phyloP scores from a whole-genome alignment of 345 rosid species.

The Citrus mangshanensis region DNA sequence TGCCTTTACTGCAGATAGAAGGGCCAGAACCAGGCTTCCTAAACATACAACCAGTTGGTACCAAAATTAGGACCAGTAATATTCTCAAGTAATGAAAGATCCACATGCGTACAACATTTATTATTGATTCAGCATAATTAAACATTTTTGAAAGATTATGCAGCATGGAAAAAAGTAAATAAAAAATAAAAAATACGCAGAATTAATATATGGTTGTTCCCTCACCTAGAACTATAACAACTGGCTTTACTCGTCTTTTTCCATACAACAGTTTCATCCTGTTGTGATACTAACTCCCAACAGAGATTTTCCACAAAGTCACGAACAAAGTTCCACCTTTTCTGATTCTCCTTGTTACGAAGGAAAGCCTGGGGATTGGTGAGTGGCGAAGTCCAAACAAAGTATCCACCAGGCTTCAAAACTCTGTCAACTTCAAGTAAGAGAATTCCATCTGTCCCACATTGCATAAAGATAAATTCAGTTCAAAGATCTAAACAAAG shows the following conservation, averaged over 20 bases:
- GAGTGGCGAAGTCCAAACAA: slow-evolving; percentile 98
- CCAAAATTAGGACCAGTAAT: slow-evolving; percentile 19
- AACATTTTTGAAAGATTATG: background rate
- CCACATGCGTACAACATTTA: background rate
- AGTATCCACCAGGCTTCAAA: slow-evolving; percentile 93
- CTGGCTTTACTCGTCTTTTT: slow-evolving; percentile 72
- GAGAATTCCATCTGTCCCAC: slow-evolving; percentile 66
- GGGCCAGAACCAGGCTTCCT: slow-evolving; percentile 85
- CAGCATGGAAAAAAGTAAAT: background rate
- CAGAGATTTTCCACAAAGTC: slow-evolving; percentile 78
- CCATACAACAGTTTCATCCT: slow-evolving; percentile 97
- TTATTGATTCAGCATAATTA: slow-evolving; percentile 1
- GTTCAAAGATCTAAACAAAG: background rate
- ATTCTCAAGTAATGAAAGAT: slow-evolving; percentile 12
- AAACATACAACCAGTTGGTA: slow-evolving; percentile 18
- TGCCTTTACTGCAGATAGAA: slow-evolving; percentile 67
- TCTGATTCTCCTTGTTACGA: slow-evolving; percentile 60
- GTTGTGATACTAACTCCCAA: slow-evolving; percentile 86
- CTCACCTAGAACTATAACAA: slow-evolving; percentile 80
- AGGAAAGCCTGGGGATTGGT: slow-evolving; percentile 52
- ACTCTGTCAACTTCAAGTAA: slow-evolving; percentile 89
- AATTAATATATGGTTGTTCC: background rate
- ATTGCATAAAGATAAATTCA: background rate
- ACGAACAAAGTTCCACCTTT: slow-evolving; percentile 70
- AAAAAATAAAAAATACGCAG: too few species aligned